Evolutionary conservation across 2,329 filamentous ascomycete species (phyloP).

Genomic region (Fusarium piperis): DNA sequence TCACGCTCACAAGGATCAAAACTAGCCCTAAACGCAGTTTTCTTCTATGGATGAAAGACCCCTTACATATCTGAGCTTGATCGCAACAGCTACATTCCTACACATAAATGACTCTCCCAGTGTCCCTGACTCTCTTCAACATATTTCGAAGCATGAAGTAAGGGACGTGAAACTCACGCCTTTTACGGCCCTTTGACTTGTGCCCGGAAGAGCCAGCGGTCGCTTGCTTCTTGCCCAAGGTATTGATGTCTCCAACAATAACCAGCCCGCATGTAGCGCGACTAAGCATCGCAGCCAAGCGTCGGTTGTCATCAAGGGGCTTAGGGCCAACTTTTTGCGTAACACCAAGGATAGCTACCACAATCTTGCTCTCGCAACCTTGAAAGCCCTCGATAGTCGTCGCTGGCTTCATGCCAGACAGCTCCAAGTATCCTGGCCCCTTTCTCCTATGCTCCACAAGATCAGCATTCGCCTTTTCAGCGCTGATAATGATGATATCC

Average conservation of each 20-base stretch:
- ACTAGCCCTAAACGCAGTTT: too few relatives aligned
- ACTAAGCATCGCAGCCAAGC: neutral
- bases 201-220: neutral
- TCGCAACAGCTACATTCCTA: neutral
- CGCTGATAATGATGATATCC: neutral
- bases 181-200: neutral
- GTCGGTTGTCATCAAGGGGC: neutral
- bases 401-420: neutral
- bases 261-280: neutral
- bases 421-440: neutral
- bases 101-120: neutral
- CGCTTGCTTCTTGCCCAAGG: neutral
- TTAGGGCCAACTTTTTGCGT: neutral
- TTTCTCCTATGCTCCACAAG: neutral
- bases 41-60: too few relatives aligned
- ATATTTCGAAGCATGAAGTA: neutral
- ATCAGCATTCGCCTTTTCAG: neutral
- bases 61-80: neutral
- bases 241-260: constrained; percentile 1
- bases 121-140: neutral
- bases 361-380: neutral
- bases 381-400: neutral
- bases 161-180: neutral
- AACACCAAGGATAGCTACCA: neutral
- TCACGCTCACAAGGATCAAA: too few relatives aligned